Percentiles rank a stretch among this genome's conserved stretches.
Conservation (phyloP, 2,329 filamentous ascomycete species). For the Aspergillus fijiensis region DNA sequence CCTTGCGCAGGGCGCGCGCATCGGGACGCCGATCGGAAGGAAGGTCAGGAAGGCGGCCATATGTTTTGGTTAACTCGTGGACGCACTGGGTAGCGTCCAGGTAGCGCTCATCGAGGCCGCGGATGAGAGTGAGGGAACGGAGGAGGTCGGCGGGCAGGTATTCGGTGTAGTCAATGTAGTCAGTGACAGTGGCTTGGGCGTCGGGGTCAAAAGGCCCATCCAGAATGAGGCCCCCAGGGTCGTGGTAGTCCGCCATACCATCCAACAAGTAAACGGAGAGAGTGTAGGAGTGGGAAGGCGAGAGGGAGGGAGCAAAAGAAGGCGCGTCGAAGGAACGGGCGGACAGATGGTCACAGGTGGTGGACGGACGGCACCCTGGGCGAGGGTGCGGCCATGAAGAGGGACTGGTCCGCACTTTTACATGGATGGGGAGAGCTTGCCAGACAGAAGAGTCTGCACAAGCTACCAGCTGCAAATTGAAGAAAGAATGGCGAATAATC, state of each 20-base stretch:
- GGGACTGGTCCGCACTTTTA: conserved; percentile 13
- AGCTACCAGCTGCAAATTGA: conserved; percentile 12
- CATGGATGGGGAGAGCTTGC: conserved; percentile 16
- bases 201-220: conserved; percentile 60
- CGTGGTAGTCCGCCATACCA: conserved; percentile 44
- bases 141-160: conserved; percentile 65
- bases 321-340: conserved; percentile 13
- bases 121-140: conserved; percentile 63
- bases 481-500: not conserved
- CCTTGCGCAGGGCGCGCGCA: conserved; percentile 51
- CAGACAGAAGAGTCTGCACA: conserved; percentile 10
- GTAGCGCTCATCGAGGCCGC: conserved; percentile 49
- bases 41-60: conserved; percentile 52
- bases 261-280: conserved; percentile 24
- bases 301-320: conserved; percentile 13
- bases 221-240: conserved; percentile 45
- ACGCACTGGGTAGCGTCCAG: conserved; percentile 42
- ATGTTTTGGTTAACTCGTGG: conserved; percentile 44
- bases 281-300: conserved; percentile 13
- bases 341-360: conserved; percentile 18
- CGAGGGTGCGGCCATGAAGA: conserved; percentile 23
- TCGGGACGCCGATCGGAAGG: conserved; percentile 51
- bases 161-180: conserved; percentile 69
- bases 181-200: conserved; percentile 64
- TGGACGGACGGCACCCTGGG: conserved; percentile 23